Percentiles rank a stretch among this genome's conserved stretches.
Conservation (phyloP, 2,329 filamentous ascomycete species). For the Calonectria montana region DNA sequence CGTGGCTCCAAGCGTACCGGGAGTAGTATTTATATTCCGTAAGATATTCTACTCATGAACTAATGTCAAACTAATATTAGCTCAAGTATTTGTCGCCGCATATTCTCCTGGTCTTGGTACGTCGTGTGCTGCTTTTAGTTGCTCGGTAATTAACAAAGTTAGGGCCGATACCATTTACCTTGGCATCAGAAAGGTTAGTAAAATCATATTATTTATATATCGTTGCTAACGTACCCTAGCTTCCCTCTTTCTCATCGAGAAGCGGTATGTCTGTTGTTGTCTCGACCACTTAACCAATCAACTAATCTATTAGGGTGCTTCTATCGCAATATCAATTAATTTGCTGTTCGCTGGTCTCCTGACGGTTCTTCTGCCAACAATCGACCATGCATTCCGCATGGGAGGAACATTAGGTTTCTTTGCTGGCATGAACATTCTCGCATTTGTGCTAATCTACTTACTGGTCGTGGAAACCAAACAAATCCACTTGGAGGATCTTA, state of each 20-base stretch:
- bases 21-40: slow-evolving; percentile 30
- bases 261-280: slow-evolving; percentile 40
- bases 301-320: slow-evolving; percentile 50
- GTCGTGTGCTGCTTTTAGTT: neutral
- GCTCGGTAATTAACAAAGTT: neutral
- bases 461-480: slow-evolving; percentile 61
- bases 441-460: slow-evolving; percentile 58
- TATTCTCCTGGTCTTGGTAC: slow-evolving; percentile 55
- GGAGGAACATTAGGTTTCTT: slow-evolving; percentile 55
- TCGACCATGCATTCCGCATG: slow-evolving; percentile 40
- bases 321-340: slow-evolving; percentile 60
- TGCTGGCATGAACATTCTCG: slow-evolving; percentile 56
- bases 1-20: slow-evolving; percentile 7
- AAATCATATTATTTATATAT: too few species aligned
- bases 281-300: slow-evolving; percentile 24
- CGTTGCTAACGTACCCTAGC: slow-evolving; percentile 33
- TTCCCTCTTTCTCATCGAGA: slow-evolving; percentile 63
- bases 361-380: slow-evolving; percentile 54
- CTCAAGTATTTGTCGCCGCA: slow-evolving; percentile 51
- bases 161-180: slow-evolving; percentile 59
- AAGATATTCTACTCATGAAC: accelerated
- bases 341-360: slow-evolving; percentile 59
- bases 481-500: slow-evolving; percentile 30
- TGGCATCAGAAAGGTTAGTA: slow-evolving; percentile 55
- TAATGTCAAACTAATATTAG: slow-evolving; percentile 1